A percentile compares a stretch with the other conserved stretches of the same genome.
These are phyloP conservation scores for Moesziomyces sp. DNA, from an alignment of 1,284 basidiomycete species.

Conservation along the genomic window DNA sequence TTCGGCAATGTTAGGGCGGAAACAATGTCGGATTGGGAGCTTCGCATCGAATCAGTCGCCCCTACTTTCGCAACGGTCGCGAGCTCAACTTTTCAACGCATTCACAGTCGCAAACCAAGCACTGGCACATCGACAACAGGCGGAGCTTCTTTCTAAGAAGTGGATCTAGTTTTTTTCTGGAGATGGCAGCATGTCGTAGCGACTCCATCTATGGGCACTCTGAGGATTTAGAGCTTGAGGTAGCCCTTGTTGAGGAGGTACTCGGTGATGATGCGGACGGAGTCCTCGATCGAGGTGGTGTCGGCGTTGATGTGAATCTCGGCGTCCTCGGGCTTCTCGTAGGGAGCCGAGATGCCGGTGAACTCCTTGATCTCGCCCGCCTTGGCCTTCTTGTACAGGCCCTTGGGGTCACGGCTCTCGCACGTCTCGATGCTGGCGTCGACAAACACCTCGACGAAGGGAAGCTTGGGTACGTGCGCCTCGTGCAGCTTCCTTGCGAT, in stretches of 20 bases:
- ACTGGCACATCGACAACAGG: too few species aligned
- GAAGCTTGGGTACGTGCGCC: slow-evolving; percentile 73
- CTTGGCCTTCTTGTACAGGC: slow-evolving; percentile 95
- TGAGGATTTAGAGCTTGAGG: slow-evolving; percentile 40
- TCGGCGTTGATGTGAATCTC: slow-evolving; percentile 95
- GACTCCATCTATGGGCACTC: not conserved
- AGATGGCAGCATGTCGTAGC: not conserved
- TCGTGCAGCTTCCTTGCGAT: slow-evolving; percentile 84
- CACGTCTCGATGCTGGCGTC: slow-evolving; percentile 90
- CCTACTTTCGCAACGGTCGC: too few species aligned
- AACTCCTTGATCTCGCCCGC: slow-evolving; percentile 98
- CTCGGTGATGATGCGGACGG: slow-evolving; percentile 82
- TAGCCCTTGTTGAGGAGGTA: slow-evolving; percentile 77
- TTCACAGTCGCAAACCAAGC: too few species aligned
- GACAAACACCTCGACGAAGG: slow-evolving; percentile 90
- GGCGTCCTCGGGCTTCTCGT: slow-evolving; percentile 85
- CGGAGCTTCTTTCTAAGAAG: too few species aligned
- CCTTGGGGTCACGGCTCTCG: slow-evolving; percentile 95
- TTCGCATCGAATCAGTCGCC: too few species aligned
- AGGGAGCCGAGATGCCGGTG: slow-evolving; percentile 96
- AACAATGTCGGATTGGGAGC: too few species aligned
- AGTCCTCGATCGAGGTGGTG: slow-evolving; percentile 80
- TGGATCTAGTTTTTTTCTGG: not conserved
- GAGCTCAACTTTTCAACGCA: too few species aligned
- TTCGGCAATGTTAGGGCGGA: too few species aligned